Evolutionary conservation across 78 protist genomes (phyloP).

Genomic region (Dictyostelium purpureum): DNA sequence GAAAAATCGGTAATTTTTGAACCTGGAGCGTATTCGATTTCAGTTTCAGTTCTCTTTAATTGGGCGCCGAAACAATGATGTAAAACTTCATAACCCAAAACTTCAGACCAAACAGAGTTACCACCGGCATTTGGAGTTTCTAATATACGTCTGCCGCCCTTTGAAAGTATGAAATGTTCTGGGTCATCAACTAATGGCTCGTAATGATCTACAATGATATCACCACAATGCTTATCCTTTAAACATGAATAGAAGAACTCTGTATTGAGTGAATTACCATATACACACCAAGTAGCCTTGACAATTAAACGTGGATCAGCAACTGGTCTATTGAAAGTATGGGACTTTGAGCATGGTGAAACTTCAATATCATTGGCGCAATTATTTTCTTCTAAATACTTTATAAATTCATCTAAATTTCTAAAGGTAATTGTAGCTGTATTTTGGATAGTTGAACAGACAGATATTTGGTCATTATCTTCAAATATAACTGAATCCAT

Average conservation of each 20-base stretch:
- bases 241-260: constrained; percentile 38
- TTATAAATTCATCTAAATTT: constrained; percentile 19
- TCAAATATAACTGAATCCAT: constrained; percentile 6
- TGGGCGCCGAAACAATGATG: constrained; percentile 41
- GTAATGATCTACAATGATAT: constrained; percentile 65
- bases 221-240: constrained; percentile 46
- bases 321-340: constrained; percentile 42
- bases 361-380: constrained; percentile 5
- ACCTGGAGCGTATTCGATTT: constrained; percentile 67
- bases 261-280: constrained; percentile 33
- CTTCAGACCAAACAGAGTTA: constrained; percentile 84
- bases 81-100: constrained; percentile 71
- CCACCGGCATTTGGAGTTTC: constrained; percentile 88
- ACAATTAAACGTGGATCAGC: not conserved
- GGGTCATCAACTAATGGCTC: constrained; percentile 55
- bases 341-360: constrained; percentile 46
- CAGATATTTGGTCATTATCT: not conserved
- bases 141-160: constrained; percentile 62
- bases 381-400: constrained; percentile 15
- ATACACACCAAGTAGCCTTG: constrained; percentile 74
- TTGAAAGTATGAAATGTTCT: constrained; percentile 41
- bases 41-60: constrained; percentile 76
- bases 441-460: not conserved
- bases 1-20: constrained; percentile 85
- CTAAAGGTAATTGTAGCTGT: constrained; percentile 26